A percentile compares a stretch with the other conserved stretches of the same genome.
Conservation (phyloP, 352 stramenopile genomes). For the Peronospora destructor region DNA sequence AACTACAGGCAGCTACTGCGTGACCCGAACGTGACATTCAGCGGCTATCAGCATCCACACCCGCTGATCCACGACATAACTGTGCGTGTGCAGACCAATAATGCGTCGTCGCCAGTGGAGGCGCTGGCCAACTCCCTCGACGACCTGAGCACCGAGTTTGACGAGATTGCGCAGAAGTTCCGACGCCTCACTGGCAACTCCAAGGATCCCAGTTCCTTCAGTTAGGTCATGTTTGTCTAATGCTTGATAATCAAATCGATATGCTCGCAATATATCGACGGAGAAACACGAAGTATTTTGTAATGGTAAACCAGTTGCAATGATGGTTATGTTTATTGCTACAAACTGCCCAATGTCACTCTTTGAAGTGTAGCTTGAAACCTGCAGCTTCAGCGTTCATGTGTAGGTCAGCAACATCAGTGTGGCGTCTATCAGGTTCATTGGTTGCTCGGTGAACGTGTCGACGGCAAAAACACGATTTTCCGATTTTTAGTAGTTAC, state of each 20-base stretch:
- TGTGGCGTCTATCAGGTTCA: constrained; percentile 49
- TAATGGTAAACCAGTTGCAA: background rate
- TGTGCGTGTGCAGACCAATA: constrained; percentile 90
- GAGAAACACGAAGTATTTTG: constrained; percentile 18
- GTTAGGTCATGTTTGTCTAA: constrained; percentile 28
- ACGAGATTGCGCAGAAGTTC: constrained; percentile 83
- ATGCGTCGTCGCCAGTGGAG: constrained; percentile 77
- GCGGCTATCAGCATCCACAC: constrained; percentile 95
- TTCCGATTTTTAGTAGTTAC: constrained; percentile 40
- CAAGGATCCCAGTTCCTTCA: constrained; percentile 80
- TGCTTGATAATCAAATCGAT: background rate
- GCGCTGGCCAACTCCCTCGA: constrained; percentile 77
- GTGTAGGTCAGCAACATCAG: constrained; percentile 33
- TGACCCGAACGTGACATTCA: constrained; percentile 87
- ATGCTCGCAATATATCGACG: background rate
- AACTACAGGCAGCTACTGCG: constrained; percentile 75
- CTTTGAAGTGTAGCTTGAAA: background rate
- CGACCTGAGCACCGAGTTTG: constrained; percentile 82
- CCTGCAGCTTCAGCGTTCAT: too few relatives aligned
- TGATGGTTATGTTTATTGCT: background rate
- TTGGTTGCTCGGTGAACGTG: constrained; percentile 43
- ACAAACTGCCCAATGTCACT: constrained; percentile 17
- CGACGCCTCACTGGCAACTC: constrained; percentile 72
- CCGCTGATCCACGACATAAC: constrained; percentile 94
- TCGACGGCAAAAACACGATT: constrained; percentile 53